Percentiles rank a stretch among this genome's conserved stretches.
Evolutionary conservation across 208 protist genomes (phyloP).

Genomic region (Leishmania gerbilli): DNA sequence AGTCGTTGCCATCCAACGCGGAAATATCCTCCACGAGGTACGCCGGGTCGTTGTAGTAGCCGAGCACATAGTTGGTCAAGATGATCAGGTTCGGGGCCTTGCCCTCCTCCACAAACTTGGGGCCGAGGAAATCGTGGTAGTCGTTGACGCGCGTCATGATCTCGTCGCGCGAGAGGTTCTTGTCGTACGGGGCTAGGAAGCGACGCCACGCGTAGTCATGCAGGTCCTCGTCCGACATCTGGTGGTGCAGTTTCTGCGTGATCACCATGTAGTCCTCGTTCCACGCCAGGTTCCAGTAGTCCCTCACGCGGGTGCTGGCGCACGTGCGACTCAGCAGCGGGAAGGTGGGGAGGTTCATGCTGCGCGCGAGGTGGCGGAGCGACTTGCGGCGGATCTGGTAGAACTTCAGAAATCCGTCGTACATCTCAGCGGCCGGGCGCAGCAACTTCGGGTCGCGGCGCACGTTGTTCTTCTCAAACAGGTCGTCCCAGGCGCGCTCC

Average conservation of each 20-base stretch:
- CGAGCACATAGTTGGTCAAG: slow-evolving; percentile 87
- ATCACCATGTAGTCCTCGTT: slow-evolving; percentile 94
- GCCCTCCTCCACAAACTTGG: slow-evolving; percentile 82
- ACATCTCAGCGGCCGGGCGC: slow-evolving; percentile 87
- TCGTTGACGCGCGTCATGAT: slow-evolving; percentile 82
- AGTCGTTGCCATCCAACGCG: slow-evolving; percentile 91
- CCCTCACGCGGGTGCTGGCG: slow-evolving; percentile 78
- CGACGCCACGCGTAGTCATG: slow-evolving; percentile 91
- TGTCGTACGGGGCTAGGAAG: slow-evolving; percentile 90
- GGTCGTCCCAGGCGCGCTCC: slow-evolving; percentile 89
- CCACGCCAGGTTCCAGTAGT: slow-evolving; percentile 92
- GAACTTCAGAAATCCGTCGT: slow-evolving; percentile 88
- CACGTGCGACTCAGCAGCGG: slow-evolving; percentile 87
- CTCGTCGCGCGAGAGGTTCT: slow-evolving; percentile 85
- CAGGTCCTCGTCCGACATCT: slow-evolving; percentile 89
- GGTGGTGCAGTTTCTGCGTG: slow-evolving; percentile 81
- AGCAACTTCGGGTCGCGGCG: slow-evolving; percentile 83
- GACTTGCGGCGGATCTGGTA: slow-evolving; percentile 85
- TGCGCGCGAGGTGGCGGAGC: slow-evolving; percentile 84
- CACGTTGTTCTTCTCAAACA: slow-evolving; percentile 94
- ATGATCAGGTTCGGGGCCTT: slow-evolving; percentile 92
- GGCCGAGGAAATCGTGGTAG: slow-evolving; percentile 89
- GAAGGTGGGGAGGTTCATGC: slow-evolving; percentile 91
- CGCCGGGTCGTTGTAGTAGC: slow-evolving; percentile 93
- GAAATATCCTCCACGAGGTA: slow-evolving; percentile 88